phyloP scores from a whole-genome alignment of 2,329 filamentous ascomycete species.

The Onygena corvina region DNA sequence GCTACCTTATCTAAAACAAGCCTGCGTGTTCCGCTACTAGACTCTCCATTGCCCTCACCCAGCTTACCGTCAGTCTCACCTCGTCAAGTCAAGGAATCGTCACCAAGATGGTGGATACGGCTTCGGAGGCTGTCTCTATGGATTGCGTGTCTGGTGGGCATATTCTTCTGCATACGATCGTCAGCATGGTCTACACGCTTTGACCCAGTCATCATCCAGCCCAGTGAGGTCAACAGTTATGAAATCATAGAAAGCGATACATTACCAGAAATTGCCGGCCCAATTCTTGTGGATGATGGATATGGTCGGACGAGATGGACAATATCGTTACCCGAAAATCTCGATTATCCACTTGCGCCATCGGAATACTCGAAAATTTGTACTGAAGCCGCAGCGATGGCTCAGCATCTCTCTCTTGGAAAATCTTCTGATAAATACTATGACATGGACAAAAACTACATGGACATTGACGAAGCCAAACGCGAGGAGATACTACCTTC shows the following conservation, averaged over 20 bases:
- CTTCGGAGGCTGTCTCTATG: slow-evolving; percentile 47
- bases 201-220: slow-evolving; percentile 92
- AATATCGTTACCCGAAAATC: slow-evolving; percentile 58
- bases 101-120: slow-evolving; percentile 46
- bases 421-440: slow-evolving; percentile 42
- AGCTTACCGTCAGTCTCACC: slow-evolving; percentile 57
- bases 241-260: slow-evolving; percentile 53
- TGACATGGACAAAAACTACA: slow-evolving; percentile 53
- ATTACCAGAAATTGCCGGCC: slow-evolving; percentile 60
- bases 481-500: slow-evolving; percentile 48
- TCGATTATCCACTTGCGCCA: slow-evolving; percentile 54
- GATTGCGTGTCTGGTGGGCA: slow-evolving; percentile 31
- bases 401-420: slow-evolving; percentile 44
- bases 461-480: slow-evolving; percentile 65
- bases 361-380: slow-evolving; percentile 60
- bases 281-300: slow-evolving; percentile 56
- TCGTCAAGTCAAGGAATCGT: slow-evolving; percentile 50
- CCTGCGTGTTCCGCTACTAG: slow-evolving; percentile 51
- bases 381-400: slow-evolving; percentile 53
- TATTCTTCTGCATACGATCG: slow-evolving; percentile 12
- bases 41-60: slow-evolving; percentile 58
- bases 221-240: slow-evolving; percentile 89
- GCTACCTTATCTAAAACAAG: slow-evolving; percentile 39
- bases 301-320: slow-evolving; percentile 62
- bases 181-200: slow-evolving; percentile 30